A percentile compares a stretch with the other conserved stretches of the same genome.
Conservation (phyloP, 2,329 filamentous ascomycete species). For the Trichophyton mentagrophytes region DNA sequence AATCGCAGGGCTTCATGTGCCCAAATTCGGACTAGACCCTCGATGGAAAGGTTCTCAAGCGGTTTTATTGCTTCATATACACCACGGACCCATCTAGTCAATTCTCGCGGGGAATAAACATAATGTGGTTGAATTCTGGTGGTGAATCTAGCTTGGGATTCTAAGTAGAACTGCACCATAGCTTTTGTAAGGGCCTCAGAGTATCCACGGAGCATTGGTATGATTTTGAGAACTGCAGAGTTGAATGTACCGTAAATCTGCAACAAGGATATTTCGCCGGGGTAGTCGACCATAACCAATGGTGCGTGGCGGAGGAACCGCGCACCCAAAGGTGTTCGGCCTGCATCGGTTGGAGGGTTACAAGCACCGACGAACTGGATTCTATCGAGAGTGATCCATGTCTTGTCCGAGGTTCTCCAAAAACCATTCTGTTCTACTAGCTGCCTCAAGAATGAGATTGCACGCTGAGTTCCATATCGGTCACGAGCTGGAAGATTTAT, state of each 20-base stretch:
- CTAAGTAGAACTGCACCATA: constrained; percentile 93
- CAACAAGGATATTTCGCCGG: constrained; percentile 80
- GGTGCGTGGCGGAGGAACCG: constrained; percentile 92
- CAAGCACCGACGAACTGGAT: constrained; percentile 99
- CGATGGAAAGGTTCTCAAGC: constrained; percentile 72
- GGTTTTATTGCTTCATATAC: constrained; percentile 94
- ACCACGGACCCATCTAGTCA: constrained; percentile 94
- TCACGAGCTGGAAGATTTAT: constrained; percentile 98
- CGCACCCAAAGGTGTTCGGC: constrained; percentile 83
- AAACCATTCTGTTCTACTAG: constrained; percentile 98
- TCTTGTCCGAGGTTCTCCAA: constrained; percentile 95
- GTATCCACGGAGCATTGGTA: constrained; percentile 88
- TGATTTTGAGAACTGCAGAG: constrained; percentile 87
- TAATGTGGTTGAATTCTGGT: constrained; percentile 97
- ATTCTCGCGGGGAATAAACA: constrained; percentile 95
- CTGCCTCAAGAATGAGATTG: constrained; percentile 93
- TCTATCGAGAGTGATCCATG: constrained; percentile 91
- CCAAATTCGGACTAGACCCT: constrained; percentile 93
- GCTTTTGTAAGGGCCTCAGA: constrained; percentile 86
- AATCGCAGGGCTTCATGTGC: constrained; percentile 90
- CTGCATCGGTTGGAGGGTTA: constrained; percentile 94
- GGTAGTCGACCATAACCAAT: constrained; percentile 99
- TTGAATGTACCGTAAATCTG: constrained; percentile 99
- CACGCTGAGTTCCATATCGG: constrained; percentile 92
- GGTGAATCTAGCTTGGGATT: constrained; percentile 89